These are phyloP conservation scores for Aegle marmelos DNA, from an alignment of 345 rosid genomes.

Conservation along the genomic window DNA sequence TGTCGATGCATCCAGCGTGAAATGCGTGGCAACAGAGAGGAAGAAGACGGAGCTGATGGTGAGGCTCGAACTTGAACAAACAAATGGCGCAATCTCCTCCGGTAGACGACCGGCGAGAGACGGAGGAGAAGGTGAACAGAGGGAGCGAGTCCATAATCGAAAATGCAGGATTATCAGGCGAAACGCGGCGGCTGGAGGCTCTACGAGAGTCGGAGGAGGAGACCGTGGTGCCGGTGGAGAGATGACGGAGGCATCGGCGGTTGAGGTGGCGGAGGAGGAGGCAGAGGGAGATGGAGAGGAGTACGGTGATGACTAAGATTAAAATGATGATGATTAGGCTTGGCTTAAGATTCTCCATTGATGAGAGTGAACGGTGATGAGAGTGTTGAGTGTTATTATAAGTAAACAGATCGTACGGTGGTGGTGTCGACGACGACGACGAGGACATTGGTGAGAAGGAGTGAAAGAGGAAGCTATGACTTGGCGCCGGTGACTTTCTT, in stretches of 20 bases:
- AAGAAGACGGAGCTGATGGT: slow-evolving; percentile 79
- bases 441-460: not conserved
- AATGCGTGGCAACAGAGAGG: slow-evolving; percentile 94
- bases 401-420: slow-evolving; percentile 16
- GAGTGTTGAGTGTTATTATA: not conserved
- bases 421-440: not conserved
- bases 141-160: slow-evolving; percentile 68
- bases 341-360: slow-evolving; percentile 54
- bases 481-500: not conserved
- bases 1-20: slow-evolving; percentile 73
- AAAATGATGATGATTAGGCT: slow-evolving; percentile 54
- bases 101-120: slow-evolving; percentile 56
- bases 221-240: slow-evolving; percentile 17
- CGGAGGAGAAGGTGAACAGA: slow-evolving; percentile 63
- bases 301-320: slow-evolving; percentile 52
- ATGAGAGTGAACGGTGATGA: slow-evolving; percentile 15
- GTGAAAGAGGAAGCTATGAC: not conserved
- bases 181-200: slow-evolving; percentile 38
- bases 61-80: slow-evolving; percentile 64
- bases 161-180: slow-evolving; percentile 39
- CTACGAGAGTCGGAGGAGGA: slow-evolving; percentile 26
- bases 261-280: slow-evolving; percentile 71
- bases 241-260: slow-evolving; percentile 49
- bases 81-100: slow-evolving; percentile 80
- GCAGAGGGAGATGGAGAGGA: slow-evolving; percentile 64